Base-by-base conservation (phyloP, 2,329 filamentous ascomycete species). In the Ceratocystis papillata region DNA sequence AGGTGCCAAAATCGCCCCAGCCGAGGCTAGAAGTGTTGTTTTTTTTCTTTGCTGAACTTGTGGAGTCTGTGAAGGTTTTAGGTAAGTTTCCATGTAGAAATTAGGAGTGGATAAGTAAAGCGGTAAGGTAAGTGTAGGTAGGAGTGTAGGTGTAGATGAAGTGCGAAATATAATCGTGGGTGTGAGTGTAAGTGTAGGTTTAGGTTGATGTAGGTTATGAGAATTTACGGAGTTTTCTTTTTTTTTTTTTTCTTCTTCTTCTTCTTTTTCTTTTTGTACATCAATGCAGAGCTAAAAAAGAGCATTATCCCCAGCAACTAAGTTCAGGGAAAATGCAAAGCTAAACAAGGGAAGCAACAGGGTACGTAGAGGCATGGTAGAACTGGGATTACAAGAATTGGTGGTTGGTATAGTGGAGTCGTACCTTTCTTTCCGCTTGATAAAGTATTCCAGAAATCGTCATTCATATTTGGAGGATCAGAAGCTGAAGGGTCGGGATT, bases 361-460 rank as follows among this genome's bases (percentile, higher is more conserved):
- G 37, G 37, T 41, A 41, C 10, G 37, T 12, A 41, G 37, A 41
- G 37, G 59, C 59, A 62, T 41, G 45, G 41, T 33, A 41, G n/a
- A 30, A 12, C 41, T 57, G 33, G 63, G 48, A 48, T 44, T 44
- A 50, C 20, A 28, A 12, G 30, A 64, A 59, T 64, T 57, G 50
- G 63, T 64, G 63, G 63, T 59, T 64, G 63, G 63, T 48, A 44
- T 46, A 30, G 53, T 30, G 33, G 50, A 33, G 17, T 22, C 22
- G 22, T 60, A 65, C 63, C 63, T 60, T 60, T 65, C 50, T 59
- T 65, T 60, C 28, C 44, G 53, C 41, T 59, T 55, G 48, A 30
- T 64, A 60, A n/a, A 48, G 53, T 59, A 28, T 65, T 65, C 63
- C 63, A 65, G 41, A 65, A 61, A 65, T 65, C 55, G 53, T 65